Conservation (phyloP, 371 early-diverging fungal species). For the Funneliformis caledonium region DNA sequence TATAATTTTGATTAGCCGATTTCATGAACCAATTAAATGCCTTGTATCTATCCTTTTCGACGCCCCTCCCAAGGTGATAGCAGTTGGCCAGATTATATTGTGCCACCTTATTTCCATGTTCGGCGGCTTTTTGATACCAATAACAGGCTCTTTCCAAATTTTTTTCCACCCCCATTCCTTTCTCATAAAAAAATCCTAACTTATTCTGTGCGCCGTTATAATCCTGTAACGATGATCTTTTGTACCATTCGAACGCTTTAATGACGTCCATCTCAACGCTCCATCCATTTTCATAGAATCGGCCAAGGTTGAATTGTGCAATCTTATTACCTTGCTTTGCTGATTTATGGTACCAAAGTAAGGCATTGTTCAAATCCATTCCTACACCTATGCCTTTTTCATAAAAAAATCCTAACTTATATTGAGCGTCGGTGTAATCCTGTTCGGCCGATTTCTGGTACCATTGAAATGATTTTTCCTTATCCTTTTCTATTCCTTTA, state of each 20-base stretch:
- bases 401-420: no score
- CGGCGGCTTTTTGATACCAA: constrained; percentile 54
- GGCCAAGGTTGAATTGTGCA: no score
- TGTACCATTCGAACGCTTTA: constrained; percentile 66
- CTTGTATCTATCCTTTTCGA: neutral
- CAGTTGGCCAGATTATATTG: constrained; percentile 5
- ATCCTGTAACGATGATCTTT: neutral
- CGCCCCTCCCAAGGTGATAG: neutral
- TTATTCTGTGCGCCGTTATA: neutral
- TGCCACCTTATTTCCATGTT: neutral
- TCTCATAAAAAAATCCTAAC: constrained; percentile 7
- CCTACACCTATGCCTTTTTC: no score
- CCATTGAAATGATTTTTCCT: no score
- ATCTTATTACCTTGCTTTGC: no score
- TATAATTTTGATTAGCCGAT: neutral
- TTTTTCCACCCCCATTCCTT: constrained; percentile 7
- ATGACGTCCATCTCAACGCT: constrained; percentile 50
- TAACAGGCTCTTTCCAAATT: constrained; percentile 45
- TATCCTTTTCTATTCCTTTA: no score
- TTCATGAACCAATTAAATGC: constrained; percentile 14
- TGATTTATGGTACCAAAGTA: no score
- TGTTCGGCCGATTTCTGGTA: no score
- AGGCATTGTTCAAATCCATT: no score
- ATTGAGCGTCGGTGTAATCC: no score
- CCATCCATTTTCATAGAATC: no score